Evolutionary conservation across 2,329 filamentous ascomycete genomes (phyloP), one percentile per base, ranked within the genome.

Genomic region (Tolypocladium paradoxum): DNA sequence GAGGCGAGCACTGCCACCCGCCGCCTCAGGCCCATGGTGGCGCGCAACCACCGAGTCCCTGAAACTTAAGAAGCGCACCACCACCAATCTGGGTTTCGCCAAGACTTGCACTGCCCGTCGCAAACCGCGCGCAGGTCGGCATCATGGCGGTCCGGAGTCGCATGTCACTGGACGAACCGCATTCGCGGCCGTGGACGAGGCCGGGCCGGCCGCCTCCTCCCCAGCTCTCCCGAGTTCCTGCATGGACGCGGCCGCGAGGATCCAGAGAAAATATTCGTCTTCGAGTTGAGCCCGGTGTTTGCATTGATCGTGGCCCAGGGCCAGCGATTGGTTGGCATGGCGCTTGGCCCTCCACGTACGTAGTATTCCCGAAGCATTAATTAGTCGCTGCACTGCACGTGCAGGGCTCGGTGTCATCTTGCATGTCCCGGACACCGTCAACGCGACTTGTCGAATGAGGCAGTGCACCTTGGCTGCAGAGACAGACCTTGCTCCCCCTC

Each of bases 51-150:
- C 27, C 24, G 24, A 16, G 9, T 7, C 16, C 16, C 16, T 18
- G 27, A 47, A 18, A 33, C 12, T 16, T 6, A 16, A 46, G 27
- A 38, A 36, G 48, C 18, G 20, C 22, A 31, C 20, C 37, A 34
- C 22, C 27, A 18, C 34, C 24, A 16, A n/a, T 24, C 40, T n/a
- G 51, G 27, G 12, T 29, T 31, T 38, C 29, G 53, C 53, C 53
- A 51, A 54, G 53, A 47, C 48, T 45, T 52, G 53, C 53, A 54
- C 53, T 40, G 53, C 53, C 53, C 45, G 18, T 50, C 22, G 20
- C 31, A 43, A 36, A 16, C 52, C 47, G 22, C 29, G 34, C 35
- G 40, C 40, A 33, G 33, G 16, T 9, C 45, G 47, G 37, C 20
- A 40, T 38, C 49, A 22, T 31, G n/a, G 29, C 7, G 3, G 14